Evolutionary conservation across 805 yeast genomes (phyloP).

Genomic region (Metschnikowia amazonensis): DNA sequence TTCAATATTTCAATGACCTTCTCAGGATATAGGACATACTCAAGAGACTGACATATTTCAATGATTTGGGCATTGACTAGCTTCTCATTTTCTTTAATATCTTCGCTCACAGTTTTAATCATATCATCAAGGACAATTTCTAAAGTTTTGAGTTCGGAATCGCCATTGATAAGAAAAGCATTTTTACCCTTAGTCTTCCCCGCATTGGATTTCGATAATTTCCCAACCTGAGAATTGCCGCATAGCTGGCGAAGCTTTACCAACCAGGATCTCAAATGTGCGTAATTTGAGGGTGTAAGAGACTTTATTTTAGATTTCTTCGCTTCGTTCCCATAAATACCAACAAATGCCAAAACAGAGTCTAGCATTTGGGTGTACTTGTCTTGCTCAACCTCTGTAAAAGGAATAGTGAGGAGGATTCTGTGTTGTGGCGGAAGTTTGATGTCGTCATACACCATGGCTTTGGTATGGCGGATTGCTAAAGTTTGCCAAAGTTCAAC

Average conservation of each 20-base stretch:
- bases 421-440: conserved; percentile 75
- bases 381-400: conserved; percentile 80
- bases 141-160: conserved; percentile 41
- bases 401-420: conserved; percentile 64
- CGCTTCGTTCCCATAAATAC: conserved; percentile 49
- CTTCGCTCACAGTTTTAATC: conserved; percentile 52
- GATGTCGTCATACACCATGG: conserved; percentile 75
- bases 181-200: conserved; percentile 10
- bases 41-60: conserved; percentile 67
- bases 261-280: conserved; percentile 66
- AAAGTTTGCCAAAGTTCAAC: conserved; percentile 47
- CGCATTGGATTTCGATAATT: conserved; percentile 15
- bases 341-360: conserved; percentile 56
- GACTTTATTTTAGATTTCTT: conserved; percentile 50
- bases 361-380: conserved; percentile 65
- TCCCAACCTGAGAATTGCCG: conserved; percentile 65
- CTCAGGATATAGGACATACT: conserved; percentile 49
- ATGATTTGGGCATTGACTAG: conserved; percentile 40
- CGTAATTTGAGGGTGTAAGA: conserved; percentile 38
- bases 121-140: conserved; percentile 67
- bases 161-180: conserved; percentile 12
- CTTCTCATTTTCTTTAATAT: conserved; percentile 48
- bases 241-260: conserved; percentile 70
- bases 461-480: conserved; percentile 78
- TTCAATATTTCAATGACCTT: conserved; percentile 49